Base-by-base conservation (phyloP, 1,284 basidiomycete genomes). In the Pisolithus thermaeus region DNA sequence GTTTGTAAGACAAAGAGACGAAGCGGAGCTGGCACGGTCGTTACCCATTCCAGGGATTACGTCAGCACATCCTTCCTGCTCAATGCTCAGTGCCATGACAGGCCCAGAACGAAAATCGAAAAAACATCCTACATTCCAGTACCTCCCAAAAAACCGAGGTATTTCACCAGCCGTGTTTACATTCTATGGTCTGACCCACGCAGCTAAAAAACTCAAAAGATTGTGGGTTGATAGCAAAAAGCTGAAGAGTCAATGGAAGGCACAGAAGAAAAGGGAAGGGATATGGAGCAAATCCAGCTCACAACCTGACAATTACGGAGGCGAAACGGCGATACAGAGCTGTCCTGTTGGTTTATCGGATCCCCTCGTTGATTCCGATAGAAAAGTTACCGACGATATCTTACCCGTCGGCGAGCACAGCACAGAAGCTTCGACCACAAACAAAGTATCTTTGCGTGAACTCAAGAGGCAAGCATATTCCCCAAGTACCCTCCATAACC, bases 191-290 rank as follows among this genome's bases (percentile, higher is more conserved):
- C 46, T 9, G 32, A 32, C 4, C 4, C 27, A 7, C 51, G 22
- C 58, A 90, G 88, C 87, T 14, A 83, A 77, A 62, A 83, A 80
- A 59, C 73, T 90, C 54, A 90, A 89, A 68, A 77, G 79, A 63
- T 73, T 75, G 47, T 90, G 88, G 88, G 73, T 90, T 3, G 76
- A 83, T 53, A 81, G 77, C 53, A 76, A 78, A 54, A 90, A 90
- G 67, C 79, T 90, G 53, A 87, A 85, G 61, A 80, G 77, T 61
- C 78, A 84, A 72, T 90, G 89, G 87, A 84, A 76, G 56, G 77
- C 79, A n/a, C 77, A 88, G 65, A 89, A 87, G 64, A 78, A 75
- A 51, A 83, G 78, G 60, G 77, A 85, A 58, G 79, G 74, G 30
- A 58, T 75, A 22, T 51, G 59, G 47, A 62, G 39, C 32, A 46